These are phyloP conservation scores for Fusarium duplospermum DNA, from an alignment of 2,329 filamentous ascomycete species.

Conservation along the genomic window DNA sequence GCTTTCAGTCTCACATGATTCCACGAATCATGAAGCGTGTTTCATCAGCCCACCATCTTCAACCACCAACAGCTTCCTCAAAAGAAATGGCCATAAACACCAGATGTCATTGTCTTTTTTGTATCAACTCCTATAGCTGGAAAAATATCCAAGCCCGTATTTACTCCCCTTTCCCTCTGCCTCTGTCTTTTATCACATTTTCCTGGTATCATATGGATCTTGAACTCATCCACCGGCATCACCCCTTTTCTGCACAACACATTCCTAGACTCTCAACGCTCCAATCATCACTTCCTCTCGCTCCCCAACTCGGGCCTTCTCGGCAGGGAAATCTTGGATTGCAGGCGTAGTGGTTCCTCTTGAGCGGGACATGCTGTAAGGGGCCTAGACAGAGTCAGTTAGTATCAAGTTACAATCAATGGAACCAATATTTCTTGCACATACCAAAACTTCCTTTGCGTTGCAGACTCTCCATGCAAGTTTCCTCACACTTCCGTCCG, in stretches of 20 bases:
- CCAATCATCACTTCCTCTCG: neutral
- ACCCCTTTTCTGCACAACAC: neutral
- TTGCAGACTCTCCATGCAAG: constrained; percentile 95
- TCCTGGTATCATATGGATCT: constrained; percentile 30
- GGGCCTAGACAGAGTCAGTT: constrained; percentile 62
- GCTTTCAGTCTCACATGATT: neutral
- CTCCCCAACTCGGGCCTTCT: constrained; percentile 32
- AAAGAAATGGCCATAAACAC: neutral
- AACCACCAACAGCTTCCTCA: neutral
- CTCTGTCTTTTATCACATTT: neutral
- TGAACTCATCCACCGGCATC: constrained; percentile 5
- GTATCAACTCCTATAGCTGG: neutral
- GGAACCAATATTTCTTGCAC: constrained; percentile 48
- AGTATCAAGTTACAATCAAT: neutral
- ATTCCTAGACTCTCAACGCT: neutral
- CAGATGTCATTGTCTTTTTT: neutral
- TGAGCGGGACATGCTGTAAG: constrained; percentile 77
- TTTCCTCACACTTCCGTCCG: constrained; percentile 90
- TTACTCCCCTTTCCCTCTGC: neutral
- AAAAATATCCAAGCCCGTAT: neutral
- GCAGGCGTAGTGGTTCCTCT: constrained; percentile 71
- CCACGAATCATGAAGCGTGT: neutral
- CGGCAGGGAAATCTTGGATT: constrained; percentile 52
- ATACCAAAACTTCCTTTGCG: constrained; percentile 92
- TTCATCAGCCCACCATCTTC: constrained; percentile 1